Conservation (phyloP, 768 basidiomycete species). For the Rhodotorula diobovata region DNA sequence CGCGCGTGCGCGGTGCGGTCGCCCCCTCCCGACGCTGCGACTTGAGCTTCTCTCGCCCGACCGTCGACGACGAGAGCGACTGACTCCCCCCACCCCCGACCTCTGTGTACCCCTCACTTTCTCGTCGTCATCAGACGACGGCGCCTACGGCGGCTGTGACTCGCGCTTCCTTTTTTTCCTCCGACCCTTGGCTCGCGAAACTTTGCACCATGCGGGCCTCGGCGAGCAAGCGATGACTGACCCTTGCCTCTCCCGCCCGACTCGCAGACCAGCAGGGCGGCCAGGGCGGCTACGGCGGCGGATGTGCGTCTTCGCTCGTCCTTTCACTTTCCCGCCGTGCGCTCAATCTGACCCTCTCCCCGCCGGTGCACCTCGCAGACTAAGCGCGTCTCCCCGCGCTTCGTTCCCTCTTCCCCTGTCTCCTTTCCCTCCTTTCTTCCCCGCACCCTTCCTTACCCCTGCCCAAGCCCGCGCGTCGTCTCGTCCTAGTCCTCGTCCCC, state of each 20-base stretch:
- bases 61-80: no score
- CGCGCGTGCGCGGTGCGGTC: neutral
- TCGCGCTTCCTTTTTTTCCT: neutral
- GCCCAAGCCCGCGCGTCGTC: neutral
- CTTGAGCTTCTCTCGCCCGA: neutral
- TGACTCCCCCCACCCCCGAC: neutral
- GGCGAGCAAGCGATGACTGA: neutral
- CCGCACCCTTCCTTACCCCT: neutral
- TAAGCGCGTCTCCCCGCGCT: neutral
- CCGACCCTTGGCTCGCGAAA: neutral
- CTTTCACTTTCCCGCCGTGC: neutral
- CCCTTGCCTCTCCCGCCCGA: neutral
- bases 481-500: neutral
- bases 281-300: constrained; percentile 36
- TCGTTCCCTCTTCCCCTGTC: neutral
- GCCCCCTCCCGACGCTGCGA: neutral
- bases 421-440: no score
- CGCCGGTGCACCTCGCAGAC: neutral
- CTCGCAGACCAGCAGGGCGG: constrained; percentile 23
- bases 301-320: constrained; percentile 4
- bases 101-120: neutral
- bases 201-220: neutral
- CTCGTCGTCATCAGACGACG: neutral
- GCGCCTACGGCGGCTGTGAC: constrained; percentile 23
- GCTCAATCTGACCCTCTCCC: neutral